Evolutionary conservation across 2,329 filamentous ascomycete species (phyloP).

Genomic region (Cladophialophora carrionii): DNA sequence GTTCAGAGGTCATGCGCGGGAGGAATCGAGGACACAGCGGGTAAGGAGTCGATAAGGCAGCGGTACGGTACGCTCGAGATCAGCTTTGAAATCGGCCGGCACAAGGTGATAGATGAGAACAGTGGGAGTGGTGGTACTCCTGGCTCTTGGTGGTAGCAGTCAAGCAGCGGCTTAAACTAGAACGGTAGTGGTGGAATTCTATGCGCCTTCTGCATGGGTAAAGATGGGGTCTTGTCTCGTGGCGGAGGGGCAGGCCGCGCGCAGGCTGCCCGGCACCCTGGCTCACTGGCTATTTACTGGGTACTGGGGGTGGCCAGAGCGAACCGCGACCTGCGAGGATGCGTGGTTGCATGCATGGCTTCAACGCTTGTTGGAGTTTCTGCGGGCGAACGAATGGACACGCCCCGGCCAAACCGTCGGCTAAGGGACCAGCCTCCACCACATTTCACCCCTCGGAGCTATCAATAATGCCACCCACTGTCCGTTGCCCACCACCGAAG

Average conservation of each 20-base stretch:
- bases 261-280: constrained; percentile 4
- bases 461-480: neutral
- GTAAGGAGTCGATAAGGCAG: constrained; percentile 12
- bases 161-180: neutral
- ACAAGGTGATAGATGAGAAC: constrained; percentile 3
- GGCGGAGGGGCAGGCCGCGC: constrained; percentile 22
- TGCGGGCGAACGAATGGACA: constrained; percentile 7
- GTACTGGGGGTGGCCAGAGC: constrained; percentile 9
- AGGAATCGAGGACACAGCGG: constrained; percentile 4
- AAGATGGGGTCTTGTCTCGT: constrained; percentile 15
- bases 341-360: constrained; percentile 19
- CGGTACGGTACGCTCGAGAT: constrained; percentile 16
- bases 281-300: no score
- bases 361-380: constrained; percentile 9
- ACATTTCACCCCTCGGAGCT: constrained; percentile 4
- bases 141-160: constrained; percentile 2
- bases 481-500: neutral
- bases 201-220: constrained; percentile 18
- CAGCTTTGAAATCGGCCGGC: constrained; percentile 26
- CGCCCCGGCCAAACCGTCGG: neutral
- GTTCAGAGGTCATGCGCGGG: neutral
- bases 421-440: neutral
- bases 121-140: constrained; percentile 17
- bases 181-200: constrained; percentile 19
- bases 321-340: constrained; percentile 15